A percentile compares a stretch with the other conserved stretches of the same genome.
These are phyloP conservation scores for Plasmodium cynomolgi DNA, from an alignment of 169 alveolate genomes.

Conservation along the genomic window DNA sequence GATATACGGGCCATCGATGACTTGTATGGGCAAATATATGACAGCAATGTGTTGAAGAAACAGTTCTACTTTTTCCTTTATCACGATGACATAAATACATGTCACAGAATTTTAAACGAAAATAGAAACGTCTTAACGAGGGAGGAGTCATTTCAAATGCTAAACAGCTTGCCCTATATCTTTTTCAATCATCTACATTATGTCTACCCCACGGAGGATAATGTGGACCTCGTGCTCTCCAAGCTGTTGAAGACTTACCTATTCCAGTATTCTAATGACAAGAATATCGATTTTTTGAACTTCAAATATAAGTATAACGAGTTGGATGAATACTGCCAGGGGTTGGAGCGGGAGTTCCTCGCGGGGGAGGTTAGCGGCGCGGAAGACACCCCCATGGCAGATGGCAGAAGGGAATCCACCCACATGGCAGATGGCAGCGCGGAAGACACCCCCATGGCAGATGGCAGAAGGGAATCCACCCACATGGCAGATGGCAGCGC, in stretches of 20 bases:
- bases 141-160: slow-evolving; percentile 78
- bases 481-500: not conserved
- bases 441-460: not conserved
- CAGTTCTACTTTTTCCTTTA: slow-evolving; percentile 83
- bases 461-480: not conserved
- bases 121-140: slow-evolving; percentile 79
- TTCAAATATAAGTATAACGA: slow-evolving; percentile 61
- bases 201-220: slow-evolving; percentile 78
- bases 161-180: slow-evolving; percentile 78
- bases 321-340: slow-evolving; percentile 42
- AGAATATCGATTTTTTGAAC: slow-evolving; percentile 48
- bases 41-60: slow-evolving; percentile 80
- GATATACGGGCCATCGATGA: slow-evolving; percentile 78
- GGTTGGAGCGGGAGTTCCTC: not conserved
- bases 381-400: too few relatives aligned
- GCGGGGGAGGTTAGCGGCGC: not conserved
- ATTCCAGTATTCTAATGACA: slow-evolving; percentile 79
- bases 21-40: slow-evolving; percentile 83
- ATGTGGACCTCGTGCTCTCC: slow-evolving; percentile 77
- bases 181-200: slow-evolving; percentile 77
- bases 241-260: slow-evolving; percentile 79
- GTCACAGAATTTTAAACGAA: slow-evolving; percentile 78
- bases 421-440: not conserved
- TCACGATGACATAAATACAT: slow-evolving; percentile 83
- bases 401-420: not conserved